A percentile compares a stretch with the other conserved stretches of the same genome.
Evolutionary conservation across 2,329 filamentous ascomycete species (phyloP).

Genomic region (Colletotrichum camelliae): DNA sequence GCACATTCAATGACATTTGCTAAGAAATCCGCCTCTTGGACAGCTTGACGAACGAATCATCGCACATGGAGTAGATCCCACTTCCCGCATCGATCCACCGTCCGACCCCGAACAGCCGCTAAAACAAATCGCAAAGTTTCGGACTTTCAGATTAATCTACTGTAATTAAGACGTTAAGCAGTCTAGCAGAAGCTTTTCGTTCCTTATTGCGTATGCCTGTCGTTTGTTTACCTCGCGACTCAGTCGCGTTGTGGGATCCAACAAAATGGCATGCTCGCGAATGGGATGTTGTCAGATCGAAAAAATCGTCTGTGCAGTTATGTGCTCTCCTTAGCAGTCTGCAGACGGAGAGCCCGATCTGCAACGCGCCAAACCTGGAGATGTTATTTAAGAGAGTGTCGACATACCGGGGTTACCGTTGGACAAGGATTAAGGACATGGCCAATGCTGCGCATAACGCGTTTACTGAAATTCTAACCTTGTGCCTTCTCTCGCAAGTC

Average conservation of each 20-base stretch:
- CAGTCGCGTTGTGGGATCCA: not conserved
- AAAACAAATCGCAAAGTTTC: not conserved
- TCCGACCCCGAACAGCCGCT: not conserved
- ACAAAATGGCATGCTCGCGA: not conserved
- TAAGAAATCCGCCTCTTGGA: accelerated
- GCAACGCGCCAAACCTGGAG: not conserved
- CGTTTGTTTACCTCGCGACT: not conserved
- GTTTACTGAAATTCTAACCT: not conserved
- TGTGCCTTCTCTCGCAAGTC: not conserved
- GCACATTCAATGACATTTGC: too few species aligned
- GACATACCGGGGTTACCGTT: not conserved
- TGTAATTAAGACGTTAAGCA: not conserved
- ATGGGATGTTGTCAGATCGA: not conserved
- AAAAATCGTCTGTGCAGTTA: not conserved
- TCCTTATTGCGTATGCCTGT: not conserved
- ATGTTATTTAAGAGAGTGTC: not conserved
- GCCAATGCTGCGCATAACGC: not conserved
- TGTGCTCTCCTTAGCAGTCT: not conserved
- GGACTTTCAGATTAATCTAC: not conserved
- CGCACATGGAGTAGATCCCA: accelerated
- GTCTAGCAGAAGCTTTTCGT: not conserved
- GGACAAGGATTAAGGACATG: not conserved
- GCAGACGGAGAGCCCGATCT: not conserved
- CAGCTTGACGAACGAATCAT: accelerated
- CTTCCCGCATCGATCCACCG: not conserved